Conservation (phyloP, 2,329 filamentous ascomycete genomes). For the Pseudogymnoascus sp. region DNA sequence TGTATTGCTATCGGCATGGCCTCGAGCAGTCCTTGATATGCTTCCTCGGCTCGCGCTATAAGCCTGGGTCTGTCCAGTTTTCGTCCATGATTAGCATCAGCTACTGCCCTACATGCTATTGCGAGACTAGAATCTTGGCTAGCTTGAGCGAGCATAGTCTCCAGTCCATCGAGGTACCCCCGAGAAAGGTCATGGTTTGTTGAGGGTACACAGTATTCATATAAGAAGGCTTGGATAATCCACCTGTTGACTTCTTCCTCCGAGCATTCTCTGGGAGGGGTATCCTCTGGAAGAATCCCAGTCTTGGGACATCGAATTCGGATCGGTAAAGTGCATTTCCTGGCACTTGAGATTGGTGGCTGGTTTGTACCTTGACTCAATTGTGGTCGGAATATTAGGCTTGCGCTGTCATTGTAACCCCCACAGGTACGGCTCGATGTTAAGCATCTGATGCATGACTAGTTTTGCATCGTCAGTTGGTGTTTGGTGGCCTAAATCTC, state of each 20-base stretch:
- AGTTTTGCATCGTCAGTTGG: background rate
- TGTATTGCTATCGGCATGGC: constrained; percentile 15
- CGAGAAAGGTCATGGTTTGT: constrained; percentile 16
- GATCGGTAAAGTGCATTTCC: constrained; percentile 19
- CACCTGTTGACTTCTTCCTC: constrained; percentile 14
- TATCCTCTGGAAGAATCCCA: constrained; percentile 16
- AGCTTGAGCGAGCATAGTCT: constrained; percentile 12
- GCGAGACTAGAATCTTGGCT: constrained; percentile 17
- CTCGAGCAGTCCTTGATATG: constrained; percentile 17
- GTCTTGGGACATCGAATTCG: constrained; percentile 17
- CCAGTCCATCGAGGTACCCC: constrained; percentile 18
- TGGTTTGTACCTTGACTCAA: background rate
- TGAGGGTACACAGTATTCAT: constrained; percentile 19
- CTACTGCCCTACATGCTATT: constrained; percentile 19
- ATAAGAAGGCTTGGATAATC: constrained; percentile 19
- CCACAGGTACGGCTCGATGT: constrained; percentile 17
- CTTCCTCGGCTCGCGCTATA: constrained; percentile 10
- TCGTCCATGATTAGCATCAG: constrained; percentile 18
- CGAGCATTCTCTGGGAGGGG: constrained; percentile 13
- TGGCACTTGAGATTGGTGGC: constrained; percentile 11
- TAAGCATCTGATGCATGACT: constrained; percentile 20
- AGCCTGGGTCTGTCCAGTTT: constrained; percentile 16
- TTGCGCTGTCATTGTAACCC: constrained; percentile 13
- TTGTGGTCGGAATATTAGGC: constrained; percentile 9
- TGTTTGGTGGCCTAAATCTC: background rate